These are phyloP conservation scores for Rhodosporidiobolus sp. DNA, from an alignment of 768 basidiomycete genomes.

Conservation along the genomic window DNA sequence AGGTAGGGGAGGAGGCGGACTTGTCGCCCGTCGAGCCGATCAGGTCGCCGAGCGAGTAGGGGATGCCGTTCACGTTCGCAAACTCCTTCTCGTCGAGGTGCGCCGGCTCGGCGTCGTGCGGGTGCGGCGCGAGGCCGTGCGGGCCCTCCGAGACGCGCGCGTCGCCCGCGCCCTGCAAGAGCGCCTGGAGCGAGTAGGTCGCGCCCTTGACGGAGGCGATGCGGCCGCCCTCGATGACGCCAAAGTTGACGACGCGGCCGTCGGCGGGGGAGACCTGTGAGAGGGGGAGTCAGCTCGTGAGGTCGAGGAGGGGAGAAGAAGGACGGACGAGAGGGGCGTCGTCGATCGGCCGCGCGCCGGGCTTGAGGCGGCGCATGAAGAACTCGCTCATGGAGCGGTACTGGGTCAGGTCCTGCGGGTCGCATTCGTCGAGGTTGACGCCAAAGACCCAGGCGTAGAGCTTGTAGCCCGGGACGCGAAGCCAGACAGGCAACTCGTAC, in stretches of 20 bases:
- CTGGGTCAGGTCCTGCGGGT: slow-evolving; percentile 66
- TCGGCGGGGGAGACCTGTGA: slow-evolving; percentile 86
- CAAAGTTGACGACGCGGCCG: slow-evolving; percentile 86
- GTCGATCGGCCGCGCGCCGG: slow-evolving; percentile 75
- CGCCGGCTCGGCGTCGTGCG: slow-evolving; percentile 25
- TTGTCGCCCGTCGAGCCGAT: slow-evolving; percentile 56
- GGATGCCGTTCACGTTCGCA: slow-evolving; percentile 93
- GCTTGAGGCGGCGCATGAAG: slow-evolving; percentile 84
- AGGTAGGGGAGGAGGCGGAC: background rate
- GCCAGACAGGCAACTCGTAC: slow-evolving; percentile 87
- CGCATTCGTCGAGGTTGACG: slow-evolving; percentile 89
- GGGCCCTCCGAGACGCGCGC: slow-evolving; percentile 49
- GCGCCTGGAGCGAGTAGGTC: slow-evolving; percentile 89
- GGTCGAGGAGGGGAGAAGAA: background rate
- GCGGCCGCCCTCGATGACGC: slow-evolving; percentile 67
- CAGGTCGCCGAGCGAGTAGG: slow-evolving; percentile 87
- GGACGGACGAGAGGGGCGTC: slow-evolving; percentile 64
- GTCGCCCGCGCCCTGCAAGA: slow-evolving; percentile 61
- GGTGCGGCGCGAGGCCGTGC: slow-evolving; percentile 52
- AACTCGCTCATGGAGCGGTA: slow-evolving; percentile 91
- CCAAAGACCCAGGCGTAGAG: slow-evolving; percentile 85
- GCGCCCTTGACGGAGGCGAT: slow-evolving; percentile 98
- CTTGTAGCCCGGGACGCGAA: slow-evolving; percentile 82
- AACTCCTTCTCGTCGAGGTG: slow-evolving; percentile 79
- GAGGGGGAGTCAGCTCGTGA: slow-evolving; percentile 10